Conservation (phyloP, 306 rosid species). For the Quercus rubra region DNA sequence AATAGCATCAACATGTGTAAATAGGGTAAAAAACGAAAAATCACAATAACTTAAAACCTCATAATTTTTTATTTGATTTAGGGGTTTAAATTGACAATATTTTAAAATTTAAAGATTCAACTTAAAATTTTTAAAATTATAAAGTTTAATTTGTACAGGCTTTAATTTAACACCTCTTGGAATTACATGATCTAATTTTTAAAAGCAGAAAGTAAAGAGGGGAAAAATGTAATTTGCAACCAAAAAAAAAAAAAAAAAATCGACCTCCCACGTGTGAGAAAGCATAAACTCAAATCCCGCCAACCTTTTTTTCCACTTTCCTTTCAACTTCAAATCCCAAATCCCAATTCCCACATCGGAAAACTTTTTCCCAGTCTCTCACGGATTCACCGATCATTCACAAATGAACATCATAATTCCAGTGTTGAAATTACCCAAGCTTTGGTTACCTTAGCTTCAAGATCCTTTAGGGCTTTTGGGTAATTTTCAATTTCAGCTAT, state of each 20-base stretch:
- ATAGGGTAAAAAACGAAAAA: too few species aligned
- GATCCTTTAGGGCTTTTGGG: neutral
- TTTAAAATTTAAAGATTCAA: too few species aligned
- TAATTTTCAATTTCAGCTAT: conserved; percentile 20
- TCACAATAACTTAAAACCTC: too few species aligned
- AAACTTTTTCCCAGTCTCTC: neutral
- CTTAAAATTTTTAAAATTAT: too few species aligned
- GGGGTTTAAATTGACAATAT: too few species aligned
- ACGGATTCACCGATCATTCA: neutral
- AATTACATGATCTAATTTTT: too few species aligned
- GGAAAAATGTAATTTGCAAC: neutral
- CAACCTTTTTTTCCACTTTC: neutral
- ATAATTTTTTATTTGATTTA: too few species aligned
- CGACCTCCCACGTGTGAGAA: neutral
- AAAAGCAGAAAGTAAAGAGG: neutral
- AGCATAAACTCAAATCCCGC: conserved; percentile 16
- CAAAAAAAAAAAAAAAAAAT: neutral
- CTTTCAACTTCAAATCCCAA: neutral
- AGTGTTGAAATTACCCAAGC: neutral
- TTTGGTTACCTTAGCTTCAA: neutral
- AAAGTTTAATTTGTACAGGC: too few species aligned
- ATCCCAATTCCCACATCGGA: neutral
- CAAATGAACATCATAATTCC: neutral
- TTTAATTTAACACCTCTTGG: too few species aligned
- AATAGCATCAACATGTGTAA: too few species aligned